These are phyloP conservation scores for Prunus davidiana DNA, from an alignment of 306 rosid species.

Conservation along the genomic window DNA sequence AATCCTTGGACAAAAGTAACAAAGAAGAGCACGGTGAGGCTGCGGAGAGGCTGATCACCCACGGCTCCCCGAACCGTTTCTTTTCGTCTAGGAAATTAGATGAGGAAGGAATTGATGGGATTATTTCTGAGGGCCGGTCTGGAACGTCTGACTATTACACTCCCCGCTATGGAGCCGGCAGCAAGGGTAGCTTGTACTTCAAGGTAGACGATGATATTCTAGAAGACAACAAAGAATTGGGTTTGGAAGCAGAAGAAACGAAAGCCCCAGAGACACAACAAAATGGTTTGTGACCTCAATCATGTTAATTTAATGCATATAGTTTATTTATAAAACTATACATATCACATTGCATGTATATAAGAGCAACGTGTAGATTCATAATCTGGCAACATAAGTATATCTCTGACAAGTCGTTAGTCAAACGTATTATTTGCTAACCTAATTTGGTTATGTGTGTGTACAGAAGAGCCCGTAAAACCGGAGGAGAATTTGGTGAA, in stretches of 20 bases:
- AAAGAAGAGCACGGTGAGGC: conserved; percentile 13
- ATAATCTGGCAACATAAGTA: background rate
- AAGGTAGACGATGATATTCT: background rate
- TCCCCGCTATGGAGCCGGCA: conserved; percentile 27
- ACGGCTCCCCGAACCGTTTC: conserved; percentile 26
- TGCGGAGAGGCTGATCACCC: conserved; percentile 8
- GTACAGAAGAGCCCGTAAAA: conserved; percentile 25
- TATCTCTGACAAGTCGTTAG: background rate
- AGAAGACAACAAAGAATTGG: conserved; percentile 2
- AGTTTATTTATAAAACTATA: too few species aligned
- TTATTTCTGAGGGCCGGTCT: conserved; percentile 27
- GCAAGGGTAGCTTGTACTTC: conserved; percentile 9
- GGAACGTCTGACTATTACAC: conserved; percentile 31
- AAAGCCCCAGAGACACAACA: background rate
- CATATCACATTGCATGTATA: too few species aligned
- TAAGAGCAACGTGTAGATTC: background rate
- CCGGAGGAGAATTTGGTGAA: conserved; percentile 27
- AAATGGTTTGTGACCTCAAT: background rate
- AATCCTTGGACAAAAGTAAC: conserved; percentile 3
- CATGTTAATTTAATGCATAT: too few species aligned
- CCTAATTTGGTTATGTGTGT: background rate
- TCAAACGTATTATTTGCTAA: background rate
- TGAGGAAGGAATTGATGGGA: conserved; percentile 28
- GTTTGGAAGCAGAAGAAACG: background rate
- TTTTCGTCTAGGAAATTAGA: conserved; percentile 27